These are phyloP conservation scores for Gryganskiella cystojenkinii DNA, from an alignment of 192 early-diverging fungal genomes.

Conservation along the genomic window DNA sequence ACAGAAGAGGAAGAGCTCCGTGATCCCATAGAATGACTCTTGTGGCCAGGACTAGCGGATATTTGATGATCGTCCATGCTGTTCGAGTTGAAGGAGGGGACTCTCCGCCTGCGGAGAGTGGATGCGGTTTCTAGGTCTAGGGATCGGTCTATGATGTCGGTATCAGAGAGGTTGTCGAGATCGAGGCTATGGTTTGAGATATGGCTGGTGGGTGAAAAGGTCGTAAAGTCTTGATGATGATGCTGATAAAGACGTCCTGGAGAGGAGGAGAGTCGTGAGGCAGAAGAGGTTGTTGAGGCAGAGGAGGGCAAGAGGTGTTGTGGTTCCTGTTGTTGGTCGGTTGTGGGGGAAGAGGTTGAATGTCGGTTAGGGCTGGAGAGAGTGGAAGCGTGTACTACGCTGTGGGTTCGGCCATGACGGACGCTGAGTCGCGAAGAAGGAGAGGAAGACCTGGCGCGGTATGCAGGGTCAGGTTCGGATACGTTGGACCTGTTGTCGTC, in stretches of 20 bases:
- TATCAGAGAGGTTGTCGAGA: conserved; percentile 1
- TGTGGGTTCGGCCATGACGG: too few relatives aligned
- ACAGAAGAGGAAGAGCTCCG: conserved; percentile 32
- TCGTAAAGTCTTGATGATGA: neutral
- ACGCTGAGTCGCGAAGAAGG: too few relatives aligned
- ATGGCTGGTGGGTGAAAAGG: conserved; percentile 6
- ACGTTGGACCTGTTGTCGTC: too few relatives aligned
- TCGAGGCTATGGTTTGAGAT: conserved; percentile 9
- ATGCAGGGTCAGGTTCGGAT: too few relatives aligned
- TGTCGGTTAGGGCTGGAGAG: neutral
- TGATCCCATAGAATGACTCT: conserved; percentile 12
- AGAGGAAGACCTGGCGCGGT: too few relatives aligned
- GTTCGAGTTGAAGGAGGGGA: conserved; percentile 16
- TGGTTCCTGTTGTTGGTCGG: neutral
- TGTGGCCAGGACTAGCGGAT: neutral
- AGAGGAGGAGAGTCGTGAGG: neutral
- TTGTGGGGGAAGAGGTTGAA: too few relatives aligned
- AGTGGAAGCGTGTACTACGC: neutral
- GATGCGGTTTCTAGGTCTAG: neutral
- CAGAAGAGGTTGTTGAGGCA: conserved; percentile 12
- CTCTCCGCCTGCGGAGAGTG: conserved; percentile 42
- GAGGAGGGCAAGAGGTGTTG: conserved; percentile 1
- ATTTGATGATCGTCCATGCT: too few relatives aligned
- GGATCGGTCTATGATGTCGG: neutral
- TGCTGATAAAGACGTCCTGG: conserved; percentile 5